Conservation (phyloP, 1,284 basidiomycete genomes). For the Cryptococcus sp. region DNA sequence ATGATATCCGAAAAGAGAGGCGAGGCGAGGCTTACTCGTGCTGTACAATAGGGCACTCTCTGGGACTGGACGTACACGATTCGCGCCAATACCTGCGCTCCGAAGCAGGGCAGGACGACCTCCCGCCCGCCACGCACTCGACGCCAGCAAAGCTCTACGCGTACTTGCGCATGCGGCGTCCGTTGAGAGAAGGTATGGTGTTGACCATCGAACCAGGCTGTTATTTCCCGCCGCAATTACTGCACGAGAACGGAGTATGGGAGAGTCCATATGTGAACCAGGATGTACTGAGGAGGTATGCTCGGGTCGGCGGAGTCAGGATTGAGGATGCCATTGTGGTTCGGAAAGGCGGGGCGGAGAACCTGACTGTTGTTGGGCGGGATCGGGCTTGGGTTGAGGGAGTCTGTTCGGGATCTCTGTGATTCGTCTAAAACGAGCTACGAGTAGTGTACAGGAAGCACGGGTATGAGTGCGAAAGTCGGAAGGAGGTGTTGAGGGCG, state of each 20-base stretch:
- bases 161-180: constrained; percentile 73
- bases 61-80: constrained; percentile 85
- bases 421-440: too few species aligned
- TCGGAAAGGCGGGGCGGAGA: constrained; percentile 66
- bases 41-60: constrained; percentile 64
- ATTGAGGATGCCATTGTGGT: constrained; percentile 87
- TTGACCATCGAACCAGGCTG: constrained; percentile 79
- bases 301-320: constrained; percentile 78
- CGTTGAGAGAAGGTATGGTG: constrained; percentile 75
- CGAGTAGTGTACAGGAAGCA: too few species aligned
- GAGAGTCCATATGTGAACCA: constrained; percentile 70
- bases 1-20: background rate
- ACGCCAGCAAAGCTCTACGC: constrained; percentile 67
- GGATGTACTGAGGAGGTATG: constrained; percentile 69
- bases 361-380: constrained; percentile 75
- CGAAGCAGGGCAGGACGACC: constrained; percentile 15
- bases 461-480: too few species aligned
- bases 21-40: background rate
- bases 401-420: constrained; percentile 64
- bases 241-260: constrained; percentile 61
- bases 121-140: constrained; percentile 44
- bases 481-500: too few species aligned
- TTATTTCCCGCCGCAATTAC: constrained; percentile 78
- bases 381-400: constrained; percentile 76
- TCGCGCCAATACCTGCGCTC: constrained; percentile 46